Evolutionary conservation across 2,329 filamentous ascomycete genomes (phyloP).

Genomic region (Metarhizium album): DNA sequence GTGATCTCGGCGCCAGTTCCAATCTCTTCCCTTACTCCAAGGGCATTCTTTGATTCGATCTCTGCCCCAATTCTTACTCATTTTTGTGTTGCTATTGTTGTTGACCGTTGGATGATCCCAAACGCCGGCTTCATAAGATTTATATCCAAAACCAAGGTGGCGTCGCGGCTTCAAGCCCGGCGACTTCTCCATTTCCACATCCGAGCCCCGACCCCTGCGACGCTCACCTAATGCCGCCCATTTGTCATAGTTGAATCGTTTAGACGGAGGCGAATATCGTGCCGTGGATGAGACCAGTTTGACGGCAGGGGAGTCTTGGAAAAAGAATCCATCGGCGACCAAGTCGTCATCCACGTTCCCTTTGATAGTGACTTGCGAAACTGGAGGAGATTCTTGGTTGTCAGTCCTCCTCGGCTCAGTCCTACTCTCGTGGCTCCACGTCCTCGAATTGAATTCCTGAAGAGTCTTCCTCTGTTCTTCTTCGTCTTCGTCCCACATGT

Average conservation of each 20-base stretch:
- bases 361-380: conserved; percentile 25
- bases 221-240: conserved; percentile 84
- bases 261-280: conserved; percentile 56
- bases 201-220: conserved; percentile 54
- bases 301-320: conserved; percentile 49
- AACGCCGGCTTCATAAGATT: conserved; percentile 36
- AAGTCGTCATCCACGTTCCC: conserved; percentile 52
- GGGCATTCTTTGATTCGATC: conserved; percentile 43
- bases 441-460: conserved; percentile 60
- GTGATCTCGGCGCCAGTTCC: conserved; percentile 49
- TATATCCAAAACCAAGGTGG: conserved; percentile 35
- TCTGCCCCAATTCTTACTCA: conserved; percentile 21
- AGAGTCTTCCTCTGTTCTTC: conserved; percentile 50
- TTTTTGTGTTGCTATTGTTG: conserved; percentile 17
- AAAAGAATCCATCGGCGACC: conserved; percentile 61
- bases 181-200: conserved; percentile 38
- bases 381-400: conserved; percentile 10
- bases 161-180: conserved; percentile 40
- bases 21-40: conserved; percentile 48
- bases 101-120: conserved; percentile 34
- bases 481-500: conserved; percentile 95
- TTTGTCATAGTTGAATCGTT: conserved; percentile 60
- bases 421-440: conserved; percentile 69
- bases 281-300: conserved; percentile 27
- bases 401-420: conserved; percentile 16